Conservation (phyloP, 495 filamentous ascomycete species). For the Aspergillus sclerotiicarbonarius region DNA sequence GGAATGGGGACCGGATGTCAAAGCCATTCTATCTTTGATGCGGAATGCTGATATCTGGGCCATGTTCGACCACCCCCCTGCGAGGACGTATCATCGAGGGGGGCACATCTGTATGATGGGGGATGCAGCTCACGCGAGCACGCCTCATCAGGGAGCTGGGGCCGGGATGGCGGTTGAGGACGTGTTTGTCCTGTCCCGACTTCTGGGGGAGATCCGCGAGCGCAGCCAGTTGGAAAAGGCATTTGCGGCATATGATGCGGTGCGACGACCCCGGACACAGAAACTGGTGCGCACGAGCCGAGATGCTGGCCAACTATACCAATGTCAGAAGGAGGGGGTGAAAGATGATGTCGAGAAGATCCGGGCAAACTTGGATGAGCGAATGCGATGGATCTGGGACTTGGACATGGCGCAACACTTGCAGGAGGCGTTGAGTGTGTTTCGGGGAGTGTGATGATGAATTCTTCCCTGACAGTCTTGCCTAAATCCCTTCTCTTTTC, state of each 20-base stretch:
- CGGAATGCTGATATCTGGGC: conserved; percentile 58
- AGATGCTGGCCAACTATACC: conserved; percentile 40
- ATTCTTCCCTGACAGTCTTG: too few relatives aligned
- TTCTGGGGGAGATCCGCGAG: conserved; percentile 47
- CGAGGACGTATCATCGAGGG: conserved; percentile 53
- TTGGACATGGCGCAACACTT: conserved; percentile 33
- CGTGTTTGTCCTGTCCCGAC: conserved; percentile 55
- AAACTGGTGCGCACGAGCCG: conserved; percentile 49
- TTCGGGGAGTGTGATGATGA: neutral
- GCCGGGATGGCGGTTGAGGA: conserved; percentile 71
- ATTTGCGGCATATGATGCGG: conserved; percentile 60
- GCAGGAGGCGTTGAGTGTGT: conserved; percentile 19
- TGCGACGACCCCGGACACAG: conserved; percentile 54
- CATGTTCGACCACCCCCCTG: conserved; percentile 58
- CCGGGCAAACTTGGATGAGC: conserved; percentile 34
- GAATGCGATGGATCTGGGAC: conserved; percentile 54
- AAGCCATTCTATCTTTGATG: conserved; percentile 31
- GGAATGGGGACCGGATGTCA: conserved; percentile 50
- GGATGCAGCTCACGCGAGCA: conserved; percentile 68
- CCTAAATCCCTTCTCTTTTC: too few relatives aligned
- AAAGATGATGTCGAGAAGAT: conserved; percentile 45
- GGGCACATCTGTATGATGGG: conserved; percentile 59
- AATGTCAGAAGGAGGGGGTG: conserved; percentile 41
- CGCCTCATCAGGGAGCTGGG: conserved; percentile 68
- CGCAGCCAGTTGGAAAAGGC: conserved; percentile 35